Evolutionary conservation across 352 stramenopile species (phyloP).

Genomic region (Phytophthora meadii): DNA sequence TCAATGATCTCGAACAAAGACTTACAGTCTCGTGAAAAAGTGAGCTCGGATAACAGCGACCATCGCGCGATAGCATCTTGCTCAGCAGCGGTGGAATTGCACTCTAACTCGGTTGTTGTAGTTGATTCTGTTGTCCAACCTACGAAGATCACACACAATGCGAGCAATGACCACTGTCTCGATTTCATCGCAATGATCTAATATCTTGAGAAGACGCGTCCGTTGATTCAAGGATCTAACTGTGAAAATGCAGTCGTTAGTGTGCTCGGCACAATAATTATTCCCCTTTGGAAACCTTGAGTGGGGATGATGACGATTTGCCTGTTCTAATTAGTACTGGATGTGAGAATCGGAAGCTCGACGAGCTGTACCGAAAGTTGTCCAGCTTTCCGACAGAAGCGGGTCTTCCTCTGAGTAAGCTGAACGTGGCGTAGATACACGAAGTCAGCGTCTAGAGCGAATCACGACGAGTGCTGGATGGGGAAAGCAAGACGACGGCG

Average conservation of each 20-base stretch:
- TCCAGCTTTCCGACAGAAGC: constrained; percentile 19
- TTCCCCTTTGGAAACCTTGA: not conserved
- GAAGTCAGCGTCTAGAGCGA: constrained; percentile 31
- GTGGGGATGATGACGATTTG: constrained; percentile 6
- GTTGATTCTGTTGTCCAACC: constrained; percentile 1
- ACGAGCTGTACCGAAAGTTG: constrained; percentile 22
- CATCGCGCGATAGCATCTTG: constrained; percentile 59
- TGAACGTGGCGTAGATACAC: constrained; percentile 12
- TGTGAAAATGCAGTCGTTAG: constrained; percentile 19
- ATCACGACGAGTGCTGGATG: constrained; percentile 18
- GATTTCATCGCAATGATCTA: constrained; percentile 19
- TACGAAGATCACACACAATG: not conserved
- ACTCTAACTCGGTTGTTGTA: constrained; percentile 39
- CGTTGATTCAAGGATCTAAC: constrained; percentile 14
- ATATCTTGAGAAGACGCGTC: constrained; percentile 24
- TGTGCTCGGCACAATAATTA: not conserved
- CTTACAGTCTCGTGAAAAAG: constrained; percentile 76
- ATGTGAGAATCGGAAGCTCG: constrained; percentile 2
- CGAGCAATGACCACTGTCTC: constrained; percentile 5
- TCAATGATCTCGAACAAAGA: not conserved
- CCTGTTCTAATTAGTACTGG: constrained; percentile 6
- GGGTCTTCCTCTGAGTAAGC: constrained; percentile 33
- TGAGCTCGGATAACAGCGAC: constrained; percentile 55
- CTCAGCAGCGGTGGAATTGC: constrained; percentile 53
- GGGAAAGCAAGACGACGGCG: constrained; percentile 23